These are phyloP conservation scores for Naganishia friedmannii DNA, from an alignment of 768 basidiomycete genomes.

Conservation along the genomic window DNA sequence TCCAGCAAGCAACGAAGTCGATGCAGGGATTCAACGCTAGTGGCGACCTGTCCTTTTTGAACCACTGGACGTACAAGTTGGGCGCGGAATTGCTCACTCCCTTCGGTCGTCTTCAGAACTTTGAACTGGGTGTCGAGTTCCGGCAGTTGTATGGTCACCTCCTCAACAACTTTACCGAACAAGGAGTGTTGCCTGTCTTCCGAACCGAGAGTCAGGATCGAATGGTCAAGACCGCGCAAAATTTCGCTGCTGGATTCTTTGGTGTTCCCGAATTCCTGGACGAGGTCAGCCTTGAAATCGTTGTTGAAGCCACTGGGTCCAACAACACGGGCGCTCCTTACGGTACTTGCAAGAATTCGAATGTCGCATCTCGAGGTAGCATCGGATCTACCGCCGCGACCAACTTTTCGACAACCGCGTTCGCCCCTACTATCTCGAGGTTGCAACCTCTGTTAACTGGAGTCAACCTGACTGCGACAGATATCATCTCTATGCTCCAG, in stretches of 20 bases:
- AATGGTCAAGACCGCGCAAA: constrained; percentile 60
- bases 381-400: constrained; percentile 40
- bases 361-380: constrained; percentile 33
- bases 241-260: constrained; percentile 61
- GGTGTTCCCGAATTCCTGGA: constrained; percentile 57
- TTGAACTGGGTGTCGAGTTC: constrained; percentile 43
- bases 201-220: constrained; percentile 60
- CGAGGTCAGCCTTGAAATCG: constrained; percentile 46
- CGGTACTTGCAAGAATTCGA: constrained; percentile 42
- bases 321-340: constrained; percentile 50
- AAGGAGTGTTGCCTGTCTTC: constrained; percentile 56
- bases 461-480: constrained; percentile 39
- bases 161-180: constrained; percentile 44
- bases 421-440: constrained; percentile 38
- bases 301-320: constrained; percentile 43
- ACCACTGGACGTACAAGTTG: constrained; percentile 45
- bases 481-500: constrained; percentile 48
- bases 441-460: constrained; percentile 38
- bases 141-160: constrained; percentile 43
- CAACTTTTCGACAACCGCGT: constrained; percentile 36
- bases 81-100: constrained; percentile 45
- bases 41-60: constrained; percentile 42
- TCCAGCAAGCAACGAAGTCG: constrained; percentile 40
- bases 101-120: constrained; percentile 47
- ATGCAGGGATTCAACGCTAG: constrained; percentile 30